Percentiles rank a stretch among this genome's conserved stretches.
phyloP scores from a whole-genome alignment of 2,329 filamentous ascomycete genomes.

The Pseudomassariella vexata region DNA sequence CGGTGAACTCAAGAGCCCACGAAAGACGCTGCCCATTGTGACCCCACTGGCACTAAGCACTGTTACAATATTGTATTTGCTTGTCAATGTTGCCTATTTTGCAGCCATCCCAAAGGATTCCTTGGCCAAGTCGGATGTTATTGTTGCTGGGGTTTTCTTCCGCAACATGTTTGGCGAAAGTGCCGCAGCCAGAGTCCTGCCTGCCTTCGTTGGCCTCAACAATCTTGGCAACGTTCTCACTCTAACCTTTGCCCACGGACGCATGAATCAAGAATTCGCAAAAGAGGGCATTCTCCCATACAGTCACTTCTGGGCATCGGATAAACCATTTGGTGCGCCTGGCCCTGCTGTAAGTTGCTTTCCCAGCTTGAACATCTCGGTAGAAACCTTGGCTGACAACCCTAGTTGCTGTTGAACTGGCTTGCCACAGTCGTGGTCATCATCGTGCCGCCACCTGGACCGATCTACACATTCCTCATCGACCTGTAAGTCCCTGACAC shows the following conservation, averaged over 20 bases:
- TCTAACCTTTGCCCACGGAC: neutral
- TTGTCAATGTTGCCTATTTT: conserved; percentile 1
- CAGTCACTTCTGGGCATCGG: neutral
- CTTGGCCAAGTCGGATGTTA: neutral
- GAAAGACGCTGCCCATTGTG: neutral
- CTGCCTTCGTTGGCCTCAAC: neutral
- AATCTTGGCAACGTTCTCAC: neutral
- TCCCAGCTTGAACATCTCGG: too few species aligned
- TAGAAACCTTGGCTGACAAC: too few species aligned
- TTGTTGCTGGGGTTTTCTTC: neutral
- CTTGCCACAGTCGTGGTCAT: too few species aligned
- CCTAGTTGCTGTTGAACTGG: too few species aligned
- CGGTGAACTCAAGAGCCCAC: neutral
- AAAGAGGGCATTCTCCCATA: neutral
- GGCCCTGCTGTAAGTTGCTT: too few species aligned
- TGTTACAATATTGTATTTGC: neutral
- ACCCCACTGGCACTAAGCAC: neutral
- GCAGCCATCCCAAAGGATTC: neutral
- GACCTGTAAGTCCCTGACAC: too few species aligned
- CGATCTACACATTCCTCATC: too few species aligned
- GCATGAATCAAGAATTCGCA: conserved; percentile 1
- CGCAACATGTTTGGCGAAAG: neutral
- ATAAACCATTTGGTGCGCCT: neutral
- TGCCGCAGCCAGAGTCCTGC: neutral
- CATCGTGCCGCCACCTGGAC: too few species aligned